Percentiles rank a stretch among this genome's conserved stretches.
These are phyloP conservation scores for Annulohypoxylon stygium DNA, from an alignment of 495 filamentous ascomycete genomes.

Conservation along the genomic window DNA sequence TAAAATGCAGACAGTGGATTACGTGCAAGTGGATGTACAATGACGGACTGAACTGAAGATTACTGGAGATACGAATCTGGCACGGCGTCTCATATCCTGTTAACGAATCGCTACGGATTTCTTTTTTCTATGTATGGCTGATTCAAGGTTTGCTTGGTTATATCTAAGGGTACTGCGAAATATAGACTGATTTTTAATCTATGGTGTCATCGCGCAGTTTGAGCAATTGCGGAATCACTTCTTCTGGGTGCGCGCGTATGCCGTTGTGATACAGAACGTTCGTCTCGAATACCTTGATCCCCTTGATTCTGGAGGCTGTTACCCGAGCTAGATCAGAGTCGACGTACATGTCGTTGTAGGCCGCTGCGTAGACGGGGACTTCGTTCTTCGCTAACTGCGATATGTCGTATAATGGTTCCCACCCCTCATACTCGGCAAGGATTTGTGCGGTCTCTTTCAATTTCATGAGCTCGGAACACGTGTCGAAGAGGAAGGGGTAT, in stretches of 20 bases:
- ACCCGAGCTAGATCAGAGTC: constrained; percentile 77
- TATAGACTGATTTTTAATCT: constrained; percentile 65
- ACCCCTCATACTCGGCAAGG: constrained; percentile 74
- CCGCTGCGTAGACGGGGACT: constrained; percentile 89
- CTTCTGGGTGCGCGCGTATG: constrained; percentile 75
- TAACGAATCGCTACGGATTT: constrained; percentile 16
- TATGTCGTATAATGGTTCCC: constrained; percentile 83
- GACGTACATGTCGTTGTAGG: constrained; percentile 98
- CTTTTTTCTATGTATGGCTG: background rate
- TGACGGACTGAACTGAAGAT: background rate
- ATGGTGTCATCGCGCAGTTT: constrained; percentile 77
- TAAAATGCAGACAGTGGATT: background rate
- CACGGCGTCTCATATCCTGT: constrained; percentile 4
- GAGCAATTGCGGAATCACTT: constrained; percentile 79
- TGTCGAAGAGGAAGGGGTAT: constrained; percentile 83
- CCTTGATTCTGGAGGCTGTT: constrained; percentile 81
- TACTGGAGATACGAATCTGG: background rate
- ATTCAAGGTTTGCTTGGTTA: background rate
- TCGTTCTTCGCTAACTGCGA: constrained; percentile 78
- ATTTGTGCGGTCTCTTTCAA: constrained; percentile 75
- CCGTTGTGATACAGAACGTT: constrained; percentile 91
- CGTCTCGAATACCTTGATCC: constrained; percentile 84
- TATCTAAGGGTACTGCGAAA: background rate
- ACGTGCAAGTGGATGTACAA: background rate
- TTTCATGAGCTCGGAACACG: constrained; percentile 76